phyloP scores from a whole-genome alignment of 116 monocot genomes.

The Phalaenopsis hybrid region DNA sequence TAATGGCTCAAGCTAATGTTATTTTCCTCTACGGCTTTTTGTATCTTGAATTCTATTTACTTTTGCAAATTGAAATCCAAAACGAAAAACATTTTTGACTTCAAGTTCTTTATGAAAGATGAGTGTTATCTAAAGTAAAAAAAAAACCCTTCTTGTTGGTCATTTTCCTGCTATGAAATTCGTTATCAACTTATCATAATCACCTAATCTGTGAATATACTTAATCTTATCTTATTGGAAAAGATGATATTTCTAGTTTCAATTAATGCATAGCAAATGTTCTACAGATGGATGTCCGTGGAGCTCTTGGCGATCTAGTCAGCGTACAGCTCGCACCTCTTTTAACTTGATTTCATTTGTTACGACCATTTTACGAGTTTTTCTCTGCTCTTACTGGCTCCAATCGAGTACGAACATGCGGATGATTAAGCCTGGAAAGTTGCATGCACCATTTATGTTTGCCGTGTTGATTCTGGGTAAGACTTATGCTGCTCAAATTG shows the following conservation, averaged over 20 bases:
- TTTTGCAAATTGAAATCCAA: too few relatives aligned
- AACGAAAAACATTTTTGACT: too few relatives aligned
- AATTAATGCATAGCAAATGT: conserved; percentile 7
- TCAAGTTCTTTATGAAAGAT: too few relatives aligned
- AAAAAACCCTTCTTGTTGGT: too few relatives aligned
- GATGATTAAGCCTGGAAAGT: neutral
- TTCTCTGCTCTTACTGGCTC: neutral
- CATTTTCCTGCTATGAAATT: too few relatives aligned
- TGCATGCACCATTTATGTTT: neutral
- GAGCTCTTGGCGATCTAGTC: conserved; percentile 88
- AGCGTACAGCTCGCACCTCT: conserved; percentile 60
- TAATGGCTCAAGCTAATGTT: too few relatives aligned
- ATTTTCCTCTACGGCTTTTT: too few relatives aligned
- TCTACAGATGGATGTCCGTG: conserved; percentile 83
- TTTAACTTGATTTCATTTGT: conserved; percentile 27
- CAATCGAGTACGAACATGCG: neutral
- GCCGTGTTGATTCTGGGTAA: neutral
- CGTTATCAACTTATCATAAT: too few relatives aligned
- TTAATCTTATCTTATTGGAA: too few relatives aligned
- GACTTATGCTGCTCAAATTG: neutral
- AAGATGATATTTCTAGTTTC: neutral
- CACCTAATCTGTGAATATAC: too few relatives aligned
- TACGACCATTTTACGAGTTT: neutral
- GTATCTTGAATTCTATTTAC: too few relatives aligned
- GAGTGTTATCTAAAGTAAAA: too few relatives aligned